phyloP scores from a whole-genome alignment of 2,329 filamentous ascomycete genomes.

The Botryotinia calthae region DNA sequence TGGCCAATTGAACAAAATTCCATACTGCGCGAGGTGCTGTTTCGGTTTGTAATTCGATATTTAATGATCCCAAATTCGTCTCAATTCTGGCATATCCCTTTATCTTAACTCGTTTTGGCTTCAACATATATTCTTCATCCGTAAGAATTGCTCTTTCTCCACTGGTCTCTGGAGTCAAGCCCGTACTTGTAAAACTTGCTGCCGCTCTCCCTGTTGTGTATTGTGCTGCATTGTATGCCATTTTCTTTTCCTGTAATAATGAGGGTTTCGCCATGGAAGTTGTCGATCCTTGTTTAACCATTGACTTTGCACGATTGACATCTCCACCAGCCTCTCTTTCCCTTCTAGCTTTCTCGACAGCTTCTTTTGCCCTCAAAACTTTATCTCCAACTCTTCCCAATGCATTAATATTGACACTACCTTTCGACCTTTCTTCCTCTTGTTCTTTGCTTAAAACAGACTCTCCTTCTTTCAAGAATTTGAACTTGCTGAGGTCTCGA shows the following conservation, averaged over 20 bases:
- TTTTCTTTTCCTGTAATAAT: conserved; percentile 56
- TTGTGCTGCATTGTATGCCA: conserved; percentile 79
- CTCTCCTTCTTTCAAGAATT: conserved; percentile 80
- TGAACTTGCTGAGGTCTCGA: conserved; percentile 82
- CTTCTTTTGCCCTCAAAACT: conserved; percentile 86
- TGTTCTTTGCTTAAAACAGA: conserved; percentile 68
- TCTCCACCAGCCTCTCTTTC: conserved; percentile 63
- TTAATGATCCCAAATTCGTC: conserved; percentile 81
- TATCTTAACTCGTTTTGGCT: conserved; percentile 80
- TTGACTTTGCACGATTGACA: conserved; percentile 49
- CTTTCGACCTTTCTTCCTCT: conserved; percentile 61
- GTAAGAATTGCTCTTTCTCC: conserved; percentile 81
- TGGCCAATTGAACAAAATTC: conserved; percentile 88
- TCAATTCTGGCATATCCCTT: conserved; percentile 90
- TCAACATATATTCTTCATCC: conserved; percentile 96
- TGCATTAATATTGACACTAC: conserved; percentile 74
- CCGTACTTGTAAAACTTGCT: conserved; percentile 92
- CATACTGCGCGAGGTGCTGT: conserved; percentile 90
- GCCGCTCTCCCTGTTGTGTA: conserved; percentile 91
- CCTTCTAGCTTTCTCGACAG: conserved; percentile 83
- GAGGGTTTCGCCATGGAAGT: conserved; percentile 40
- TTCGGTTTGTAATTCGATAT: conserved; percentile 86
- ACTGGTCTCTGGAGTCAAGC: conserved; percentile 87
- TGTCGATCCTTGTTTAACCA: conserved; percentile 42
- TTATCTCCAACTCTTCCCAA: conserved; percentile 77